A percentile compares a stretch with the other conserved stretches of the same genome.
Conservation (phyloP, 2,329 filamentous ascomycete genomes). For the Chaetomiaceae sp. region DNA sequence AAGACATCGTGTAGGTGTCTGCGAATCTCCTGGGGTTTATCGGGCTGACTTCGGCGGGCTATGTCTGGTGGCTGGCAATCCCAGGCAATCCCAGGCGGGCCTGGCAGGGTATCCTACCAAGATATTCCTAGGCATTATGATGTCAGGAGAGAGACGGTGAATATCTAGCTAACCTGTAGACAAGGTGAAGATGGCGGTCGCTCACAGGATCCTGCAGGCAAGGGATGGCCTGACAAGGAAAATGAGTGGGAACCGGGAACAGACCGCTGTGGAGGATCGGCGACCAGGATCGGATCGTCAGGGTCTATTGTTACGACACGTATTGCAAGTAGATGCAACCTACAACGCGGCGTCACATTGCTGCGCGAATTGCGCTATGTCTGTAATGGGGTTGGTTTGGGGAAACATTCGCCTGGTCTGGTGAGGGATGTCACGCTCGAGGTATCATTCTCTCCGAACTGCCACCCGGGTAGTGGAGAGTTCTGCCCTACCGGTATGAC, state of each 20-base stretch:
- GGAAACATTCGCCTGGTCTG: too few relatives aligned
- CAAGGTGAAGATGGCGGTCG: too few relatives aligned
- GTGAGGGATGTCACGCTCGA: conserved; percentile 19
- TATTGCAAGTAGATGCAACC: neutral
- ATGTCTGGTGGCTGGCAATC: neutral
- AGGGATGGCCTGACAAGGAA: neutral
- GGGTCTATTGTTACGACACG: neutral
- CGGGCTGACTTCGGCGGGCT: too few relatives aligned
- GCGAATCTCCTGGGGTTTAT: neutral
- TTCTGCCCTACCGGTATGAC: conserved; percentile 24
- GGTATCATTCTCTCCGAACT: conserved; percentile 21
- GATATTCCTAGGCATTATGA: neutral
- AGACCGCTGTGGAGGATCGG: neutral
- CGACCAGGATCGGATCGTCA: conserved; percentile 1
- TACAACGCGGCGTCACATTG: neutral
- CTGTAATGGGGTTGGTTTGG: too few relatives aligned
- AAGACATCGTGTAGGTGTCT: neutral
- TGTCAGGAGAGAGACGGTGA: too few relatives aligned
- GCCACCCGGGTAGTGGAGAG: neutral
- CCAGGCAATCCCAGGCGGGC: neutral
- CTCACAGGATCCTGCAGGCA: too few relatives aligned
- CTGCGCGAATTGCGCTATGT: too few relatives aligned
- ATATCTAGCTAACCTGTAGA: too few relatives aligned
- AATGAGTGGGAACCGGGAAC: neutral
- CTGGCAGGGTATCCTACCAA: too few relatives aligned